A percentile compares a stretch with the other conserved stretches of the same genome.
Evolutionary conservation across 1,139 yeast species (phyloP).

Genomic region (Blastobotrys aristatus): DNA sequence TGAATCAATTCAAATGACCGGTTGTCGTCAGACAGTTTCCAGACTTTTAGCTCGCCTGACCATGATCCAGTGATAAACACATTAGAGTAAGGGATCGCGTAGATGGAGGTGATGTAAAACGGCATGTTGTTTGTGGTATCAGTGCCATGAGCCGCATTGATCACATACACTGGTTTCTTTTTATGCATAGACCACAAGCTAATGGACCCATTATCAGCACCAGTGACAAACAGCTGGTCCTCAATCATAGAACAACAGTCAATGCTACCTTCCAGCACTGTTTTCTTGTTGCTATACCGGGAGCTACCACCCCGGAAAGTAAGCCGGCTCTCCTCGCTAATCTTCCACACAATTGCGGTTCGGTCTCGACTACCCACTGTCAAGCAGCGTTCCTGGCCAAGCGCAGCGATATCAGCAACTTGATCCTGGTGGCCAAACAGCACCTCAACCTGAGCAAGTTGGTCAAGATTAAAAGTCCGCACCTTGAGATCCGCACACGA

Average conservation of each 20-base stretch:
- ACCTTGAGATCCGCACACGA: slow-evolving; percentile 91
- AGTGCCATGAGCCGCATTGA: slow-evolving; percentile 73
- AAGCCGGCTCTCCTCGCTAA: slow-evolving; percentile 87
- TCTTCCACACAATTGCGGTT: slow-evolving; percentile 94
- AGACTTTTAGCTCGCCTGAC: slow-evolving; percentile 67
- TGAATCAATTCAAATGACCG: slow-evolving; percentile 45
- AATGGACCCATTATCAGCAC: slow-evolving; percentile 89
- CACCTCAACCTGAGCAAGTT: slow-evolving; percentile 82
- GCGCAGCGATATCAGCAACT: slow-evolving; percentile 73
- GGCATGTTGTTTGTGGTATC: slow-evolving; percentile 60
- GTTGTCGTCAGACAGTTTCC: slow-evolving; percentile 67
- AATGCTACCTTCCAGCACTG: slow-evolving; percentile 78
- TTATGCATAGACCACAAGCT: slow-evolving; percentile 84
- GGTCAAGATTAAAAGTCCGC: slow-evolving; percentile 80
- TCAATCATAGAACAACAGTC: slow-evolving; percentile 91
- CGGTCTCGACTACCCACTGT: slow-evolving; percentile 94
- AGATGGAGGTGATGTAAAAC: slow-evolving; percentile 75
- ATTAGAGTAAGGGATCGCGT: slow-evolving; percentile 87
- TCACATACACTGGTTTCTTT: slow-evolving; percentile 74
- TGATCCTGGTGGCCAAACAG: slow-evolving; percentile 94
- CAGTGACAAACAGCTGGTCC: slow-evolving; percentile 87
- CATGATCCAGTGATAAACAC: slow-evolving; percentile 84
- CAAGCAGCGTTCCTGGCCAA: slow-evolving; percentile 84
- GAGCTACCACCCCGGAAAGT: slow-evolving; percentile 89
- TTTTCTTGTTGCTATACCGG: slow-evolving; percentile 28